Evolutionary conservation across 176 grass and related monocot species (phyloP), one percentile per base, ranked within the genome.

Genomic region (Tuctoria greenei): DNA sequence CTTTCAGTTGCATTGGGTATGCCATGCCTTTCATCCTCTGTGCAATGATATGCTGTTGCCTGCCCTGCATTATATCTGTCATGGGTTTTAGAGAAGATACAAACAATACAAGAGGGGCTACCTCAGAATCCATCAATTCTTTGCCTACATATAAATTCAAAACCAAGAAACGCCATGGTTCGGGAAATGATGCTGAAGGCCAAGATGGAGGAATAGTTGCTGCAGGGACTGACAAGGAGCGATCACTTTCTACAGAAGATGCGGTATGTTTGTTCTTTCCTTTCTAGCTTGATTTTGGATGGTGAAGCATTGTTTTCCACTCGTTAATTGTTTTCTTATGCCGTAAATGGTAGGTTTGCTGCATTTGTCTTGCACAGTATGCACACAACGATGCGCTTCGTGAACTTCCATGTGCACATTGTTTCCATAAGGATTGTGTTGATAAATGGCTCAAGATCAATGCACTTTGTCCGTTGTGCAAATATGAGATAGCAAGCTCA

Each of bases 371-470:
- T 71, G 92, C 87, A 58, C 92, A 92, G 79, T 95, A 92, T 46
- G 79, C 85, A 52, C 86, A 93, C 64, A 95, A 99, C 37, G 95
- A 99, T 27, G 92, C 92, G 61, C 89, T 99, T 35, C 95, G 89
- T 24, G 92, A 99, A 64, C 95, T 99, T 90, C 92, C 95, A 8
- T 99, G 91, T 59, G 38, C 76, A 31, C 91, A 99, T 71, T 93
- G 79, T 73, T 99, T 99, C 81, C 95, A 95, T 56, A 90, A 90
- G 85, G 95, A 99, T 62, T 99, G 95, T 55, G 92, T 99, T 56
- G 95, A 99, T 76, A 99, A 95, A 91, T 99, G 95, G 92, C 87
- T 99, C 18, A 92, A 95, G 88, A 95, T 92, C 63, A 99, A 90
- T 77, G 95, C 95, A 5, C 83, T 90, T 5, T 99, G 95, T 25